A percentile compares a stretch with the other conserved stretches of the same genome.
Conservation (phyloP, 2,329 filamentous ascomycete species). For the Colletotrichum gigasporum region DNA sequence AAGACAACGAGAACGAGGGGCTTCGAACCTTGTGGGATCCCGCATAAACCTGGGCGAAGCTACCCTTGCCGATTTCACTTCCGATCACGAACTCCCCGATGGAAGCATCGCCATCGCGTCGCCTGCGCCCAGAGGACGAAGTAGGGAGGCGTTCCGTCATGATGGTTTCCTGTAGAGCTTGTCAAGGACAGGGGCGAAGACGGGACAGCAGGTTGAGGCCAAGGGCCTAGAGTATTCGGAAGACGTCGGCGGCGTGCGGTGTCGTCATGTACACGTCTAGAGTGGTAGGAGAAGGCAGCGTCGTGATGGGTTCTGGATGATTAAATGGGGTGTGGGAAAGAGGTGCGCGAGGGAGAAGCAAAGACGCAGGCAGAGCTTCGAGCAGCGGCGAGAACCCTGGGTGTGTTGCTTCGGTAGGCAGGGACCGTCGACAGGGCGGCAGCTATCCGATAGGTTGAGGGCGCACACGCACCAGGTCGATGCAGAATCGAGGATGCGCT, state of each 20-base stretch:
- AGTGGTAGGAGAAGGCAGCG: not conserved
- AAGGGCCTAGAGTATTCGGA: constrained; percentile 39
- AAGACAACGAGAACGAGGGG: constrained; percentile 1
- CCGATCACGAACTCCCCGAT: constrained; percentile 84
- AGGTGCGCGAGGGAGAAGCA: constrained; percentile 33
- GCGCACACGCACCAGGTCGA: constrained; percentile 21
- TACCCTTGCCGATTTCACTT: constrained; percentile 94
- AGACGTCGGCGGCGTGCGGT: constrained; percentile 43
- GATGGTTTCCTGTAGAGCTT: constrained; percentile 43
- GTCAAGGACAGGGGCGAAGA: constrained; percentile 44
- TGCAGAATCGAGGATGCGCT: constrained; percentile 22
- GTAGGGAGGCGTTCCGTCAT: constrained; percentile 51
- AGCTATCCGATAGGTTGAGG: constrained; percentile 43
- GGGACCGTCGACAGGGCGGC: constrained; percentile 34
- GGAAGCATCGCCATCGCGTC: constrained; percentile 34
- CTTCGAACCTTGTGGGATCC: constrained; percentile 84
- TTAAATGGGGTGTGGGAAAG: not conserved
- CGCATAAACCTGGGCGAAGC: constrained; percentile 95
- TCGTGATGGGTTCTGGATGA: not conserved
- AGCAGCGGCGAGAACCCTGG: constrained; percentile 17
- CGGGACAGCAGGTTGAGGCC: constrained; percentile 27
- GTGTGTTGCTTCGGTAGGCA: constrained; percentile 35
- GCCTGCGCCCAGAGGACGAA: constrained; percentile 46
- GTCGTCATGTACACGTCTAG: constrained; percentile 52
- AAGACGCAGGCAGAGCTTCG: constrained; percentile 30